Base-by-base conservation (phyloP, 495 filamentous ascomycete species). In the Podospora didyma region DNA sequence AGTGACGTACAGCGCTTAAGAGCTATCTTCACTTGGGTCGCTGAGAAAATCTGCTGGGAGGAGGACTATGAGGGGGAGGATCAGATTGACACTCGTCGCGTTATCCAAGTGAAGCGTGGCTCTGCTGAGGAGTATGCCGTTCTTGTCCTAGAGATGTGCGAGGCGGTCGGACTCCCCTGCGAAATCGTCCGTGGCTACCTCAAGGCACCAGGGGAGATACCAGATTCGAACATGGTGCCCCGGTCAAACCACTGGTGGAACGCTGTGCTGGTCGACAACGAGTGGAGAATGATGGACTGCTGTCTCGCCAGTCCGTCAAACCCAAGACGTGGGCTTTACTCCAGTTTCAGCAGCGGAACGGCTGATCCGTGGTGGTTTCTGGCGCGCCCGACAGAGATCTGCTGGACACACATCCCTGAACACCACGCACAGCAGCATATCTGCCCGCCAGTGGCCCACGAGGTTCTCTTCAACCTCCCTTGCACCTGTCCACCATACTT, bases 201-300 rank as follows among this genome's bases (percentile, higher is more conserved):
- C 28, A 99, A 97, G 67, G 74, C 82, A 10, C 95, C 95, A 0
- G 94, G 93, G 1, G 93, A 97, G 61, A 70, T 83, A 2, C 78
- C 90, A 16, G 92, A 97, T 34, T 72, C 89, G 22, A 87, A 86
- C 47, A 81, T 86, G 14, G 83, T 88, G 53, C 86, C 84, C 28
- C 84, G 87, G 35, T 82, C 93, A 7, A 99, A 99, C 62, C 94
- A 99, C 76, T 97, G 90, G 88, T 99, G 94, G 94, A 99, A 99
- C 64, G 86, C 90, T 1, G 92, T 99, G 2, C 73, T 96, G 37
- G 86, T 96, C 11, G 95, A 99, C 64, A 86, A 89, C 16, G 90
- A 96, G 71, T 99, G 94, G 94, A 87, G 94, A 47, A 86, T 97
- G 57, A 93, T 99, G 82, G 94, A 99, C 69, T 95, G 90, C 64